Percentiles rank a stretch among this genome's conserved stretches.
Conservation (phyloP, 257 asterid species). For the Paulownia fortunei region DNA sequence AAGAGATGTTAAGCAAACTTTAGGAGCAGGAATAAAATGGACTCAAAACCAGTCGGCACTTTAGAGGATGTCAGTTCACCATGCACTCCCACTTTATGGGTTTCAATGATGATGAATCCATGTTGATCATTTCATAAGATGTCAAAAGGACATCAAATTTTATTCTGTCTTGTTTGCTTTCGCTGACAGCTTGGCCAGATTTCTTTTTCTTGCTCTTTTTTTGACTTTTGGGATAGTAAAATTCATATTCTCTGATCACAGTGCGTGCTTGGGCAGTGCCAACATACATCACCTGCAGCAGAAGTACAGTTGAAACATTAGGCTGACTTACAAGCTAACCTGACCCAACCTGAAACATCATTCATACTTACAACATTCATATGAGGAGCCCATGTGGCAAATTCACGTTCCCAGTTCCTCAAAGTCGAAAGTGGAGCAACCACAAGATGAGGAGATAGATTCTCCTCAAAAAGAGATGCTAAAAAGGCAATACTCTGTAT, state of each 20-base stretch:
- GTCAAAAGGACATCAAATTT: slow-evolving; percentile 97
- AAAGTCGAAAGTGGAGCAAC: slow-evolving; percentile 97
- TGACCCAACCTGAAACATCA: slow-evolving; percentile 6
- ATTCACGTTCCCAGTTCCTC: slow-evolving; percentile 99
- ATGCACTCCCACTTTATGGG: slow-evolving; percentile 97
- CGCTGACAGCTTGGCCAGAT: slow-evolving; percentile 67
- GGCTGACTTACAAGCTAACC: slow-evolving; percentile 29
- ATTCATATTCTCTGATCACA: slow-evolving; percentile 83
- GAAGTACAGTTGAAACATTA: slow-evolving; percentile 18
- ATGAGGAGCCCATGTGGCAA: slow-evolving; percentile 99
- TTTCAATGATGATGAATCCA: slow-evolving; percentile 82
- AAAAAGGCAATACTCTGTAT: slow-evolving; percentile 98
- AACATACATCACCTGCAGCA: slow-evolving; percentile 91
- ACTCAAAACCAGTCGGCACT: slow-evolving; percentile 24
- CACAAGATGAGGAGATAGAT: slow-evolving; percentile 81
- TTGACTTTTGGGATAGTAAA: slow-evolving; percentile 77
- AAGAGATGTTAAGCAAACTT: slow-evolving; percentile 32
- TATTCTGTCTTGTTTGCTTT: slow-evolving; percentile 90
- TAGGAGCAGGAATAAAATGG: slow-evolving; percentile 29
- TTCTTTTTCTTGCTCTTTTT: slow-evolving; percentile 94
- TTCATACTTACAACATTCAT: slow-evolving; percentile 92
- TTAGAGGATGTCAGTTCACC: slow-evolving; percentile 52
- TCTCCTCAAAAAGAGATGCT: slow-evolving; percentile 93
- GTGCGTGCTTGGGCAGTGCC: slow-evolving; percentile 86
- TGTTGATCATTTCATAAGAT: slow-evolving; percentile 94